phyloP scores from a whole-genome alignment of 1,284 basidiomycete genomes.

The Pseudozyma flocculosa region DNA sequence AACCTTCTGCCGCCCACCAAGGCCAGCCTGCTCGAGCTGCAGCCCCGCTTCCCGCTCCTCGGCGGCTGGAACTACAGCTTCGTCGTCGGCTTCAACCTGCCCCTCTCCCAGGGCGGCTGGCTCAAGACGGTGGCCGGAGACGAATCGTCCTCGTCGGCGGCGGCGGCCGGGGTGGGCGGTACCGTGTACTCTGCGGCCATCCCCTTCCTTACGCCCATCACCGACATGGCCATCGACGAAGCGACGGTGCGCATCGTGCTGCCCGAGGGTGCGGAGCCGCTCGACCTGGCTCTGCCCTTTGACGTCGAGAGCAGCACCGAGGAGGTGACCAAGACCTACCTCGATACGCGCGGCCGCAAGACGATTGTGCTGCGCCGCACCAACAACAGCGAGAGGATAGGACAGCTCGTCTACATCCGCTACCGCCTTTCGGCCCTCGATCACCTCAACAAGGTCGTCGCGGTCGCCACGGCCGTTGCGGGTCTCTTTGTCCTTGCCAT shows the following conservation, averaged over 20 bases:
- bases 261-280: slow-evolving; percentile 87
- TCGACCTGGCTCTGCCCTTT: slow-evolving; percentile 73
- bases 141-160: slow-evolving; percentile 1
- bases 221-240: slow-evolving; percentile 78
- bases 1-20: slow-evolving; percentile 22
- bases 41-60: slow-evolving; percentile 86
- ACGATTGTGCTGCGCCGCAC: slow-evolving; percentile 73
- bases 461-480: slow-evolving; percentile 17
- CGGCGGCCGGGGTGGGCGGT: slow-evolving; percentile 62
- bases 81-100: slow-evolving; percentile 86
- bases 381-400: slow-evolving; percentile 16
- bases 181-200: slow-evolving; percentile 70
- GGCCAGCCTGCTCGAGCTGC: slow-evolving; percentile 69
- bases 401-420: slow-evolving; percentile 32
- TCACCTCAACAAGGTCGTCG: slow-evolving; percentile 34
- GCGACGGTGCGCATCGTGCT: slow-evolving; percentile 78
- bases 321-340: slow-evolving; percentile 77
- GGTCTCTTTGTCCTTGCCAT: slow-evolving; percentile 16
- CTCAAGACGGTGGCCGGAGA: slow-evolving; percentile 61
- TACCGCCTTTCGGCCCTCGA: slow-evolving; percentile 31
- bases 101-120: slow-evolving; percentile 55
- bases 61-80: slow-evolving; percentile 98
- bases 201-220: slow-evolving; percentile 80
- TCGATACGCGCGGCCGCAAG: slow-evolving; percentile 89
- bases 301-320: slow-evolving; percentile 67